Evolutionary conservation across 2,329 filamentous ascomycete genomes (phyloP), one percentile per base, ranked within the genome.

Genomic region (Arthrobotrys musiformis): DNA sequence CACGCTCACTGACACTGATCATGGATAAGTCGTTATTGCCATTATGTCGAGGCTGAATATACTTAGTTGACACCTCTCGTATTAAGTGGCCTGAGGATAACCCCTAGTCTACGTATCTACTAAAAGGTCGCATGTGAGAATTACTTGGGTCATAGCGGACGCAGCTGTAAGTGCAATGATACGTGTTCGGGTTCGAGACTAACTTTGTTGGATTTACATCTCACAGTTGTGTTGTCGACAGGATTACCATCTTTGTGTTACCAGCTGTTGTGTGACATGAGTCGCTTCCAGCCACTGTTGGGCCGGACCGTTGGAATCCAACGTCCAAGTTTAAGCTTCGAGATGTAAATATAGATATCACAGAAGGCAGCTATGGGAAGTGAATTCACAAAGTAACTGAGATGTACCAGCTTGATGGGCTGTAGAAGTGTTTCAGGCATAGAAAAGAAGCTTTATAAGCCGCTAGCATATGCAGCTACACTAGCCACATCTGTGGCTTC

Each of bases 231-330:
- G 54, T 58, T 58, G 54, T 58, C 33, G 30, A 58, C 33, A 19
- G 9, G 13, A 40, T 15, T 56, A n/a, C 50, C 35, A 17, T n/a
- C 30, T 56, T 40, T 58, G 54, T 58, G 54, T 40, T 58, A 58
- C 54, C 33, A 35, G 26, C 30, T 15, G 54, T 58, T 58, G 54
- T 56, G 33, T 58, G 33, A 58, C 54, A 40, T 40, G 24, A 56
- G 19, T 58, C 33, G 54, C 19, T 58, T 40, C 33, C n/a, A 17
- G 11, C 24, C 48, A 56, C 17, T 22, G 17, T 56, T 17, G 19
- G n/a, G 33, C 19, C 13, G n/a, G 19, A 58, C 22, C 33, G 13
- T 26, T 40, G 6, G 19, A 26, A 17, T 17, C 2, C 9, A n/a
- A 6, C 17, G n/a, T n/a, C n/a, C n/a, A n/a, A n/a, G n/a, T n/a